phyloP scores from a whole-genome alignment of 176 grass and related monocot genomes.

The Ampelocalamus luodianensis region DNA sequence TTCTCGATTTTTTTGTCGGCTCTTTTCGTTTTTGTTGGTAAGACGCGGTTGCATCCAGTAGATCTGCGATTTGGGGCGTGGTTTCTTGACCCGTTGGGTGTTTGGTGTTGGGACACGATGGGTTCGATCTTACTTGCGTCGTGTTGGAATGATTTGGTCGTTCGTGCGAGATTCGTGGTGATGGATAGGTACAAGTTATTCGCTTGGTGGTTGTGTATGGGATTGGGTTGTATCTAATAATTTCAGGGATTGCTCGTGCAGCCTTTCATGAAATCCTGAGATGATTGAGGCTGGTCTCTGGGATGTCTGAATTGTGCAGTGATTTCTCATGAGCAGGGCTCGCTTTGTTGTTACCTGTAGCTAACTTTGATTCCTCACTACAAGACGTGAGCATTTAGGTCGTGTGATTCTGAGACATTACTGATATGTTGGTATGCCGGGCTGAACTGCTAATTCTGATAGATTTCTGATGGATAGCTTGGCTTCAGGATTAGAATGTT shows the following conservation, averaged over 20 bases:
- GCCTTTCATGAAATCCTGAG: background rate
- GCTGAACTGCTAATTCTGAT: background rate
- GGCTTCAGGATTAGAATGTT: background rate
- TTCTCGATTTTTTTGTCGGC: background rate
- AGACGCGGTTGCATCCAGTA: background rate
- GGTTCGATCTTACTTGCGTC: background rate
- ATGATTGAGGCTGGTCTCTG: background rate
- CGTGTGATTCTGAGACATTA: background rate
- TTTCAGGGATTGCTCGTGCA: background rate
- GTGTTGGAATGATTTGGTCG: background rate
- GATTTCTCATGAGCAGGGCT: background rate
- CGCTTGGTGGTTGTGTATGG: background rate
- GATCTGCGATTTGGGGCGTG: constrained; percentile 32
- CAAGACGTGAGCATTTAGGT: background rate
- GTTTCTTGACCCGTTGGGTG: background rate
- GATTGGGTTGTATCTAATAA: background rate
- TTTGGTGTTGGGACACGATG: background rate
- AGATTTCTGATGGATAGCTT: background rate
- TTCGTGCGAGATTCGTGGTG: background rate
- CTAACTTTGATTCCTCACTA: background rate
- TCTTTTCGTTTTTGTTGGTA: background rate
- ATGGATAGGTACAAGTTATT: background rate
- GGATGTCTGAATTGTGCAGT: background rate
- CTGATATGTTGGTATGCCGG: background rate
- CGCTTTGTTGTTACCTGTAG: background rate